Conservation (phyloP, 345 rosid species). For the Corymbia maculata region DNA sequence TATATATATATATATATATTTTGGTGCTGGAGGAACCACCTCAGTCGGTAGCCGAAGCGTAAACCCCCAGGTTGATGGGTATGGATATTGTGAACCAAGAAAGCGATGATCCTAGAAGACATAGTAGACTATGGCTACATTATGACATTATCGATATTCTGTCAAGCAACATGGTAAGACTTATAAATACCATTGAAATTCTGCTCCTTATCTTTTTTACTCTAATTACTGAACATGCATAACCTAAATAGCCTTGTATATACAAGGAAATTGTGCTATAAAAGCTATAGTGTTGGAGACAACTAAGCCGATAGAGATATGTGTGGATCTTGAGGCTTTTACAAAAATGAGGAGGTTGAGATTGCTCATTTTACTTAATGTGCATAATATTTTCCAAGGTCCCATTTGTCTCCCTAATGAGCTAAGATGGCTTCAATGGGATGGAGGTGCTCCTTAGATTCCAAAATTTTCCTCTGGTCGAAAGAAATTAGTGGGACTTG, state of each 20-base stretch:
- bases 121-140: accelerated
- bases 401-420: background rate
- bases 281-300: background rate
- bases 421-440: background rate
- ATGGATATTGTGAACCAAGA: background rate
- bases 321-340: accelerated
- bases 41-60: too few species aligned
- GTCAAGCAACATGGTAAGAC: background rate
- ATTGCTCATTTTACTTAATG: accelerated
- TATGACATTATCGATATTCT: background rate
- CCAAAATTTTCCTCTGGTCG: background rate
- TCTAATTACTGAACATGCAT: accelerated
- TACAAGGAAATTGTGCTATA: accelerated
- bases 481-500: background rate
- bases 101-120: background rate
- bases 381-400: background rate
- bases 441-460: accelerated
- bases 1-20: too few species aligned
- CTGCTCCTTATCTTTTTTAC: accelerated
- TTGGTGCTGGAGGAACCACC: too few species aligned
- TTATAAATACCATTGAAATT: background rate
- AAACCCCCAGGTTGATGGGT: too few species aligned
- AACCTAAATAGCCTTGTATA: background rate
- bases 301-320: accelerated
- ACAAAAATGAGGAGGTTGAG: background rate